These are phyloP conservation scores for Thuja plicata DNA, from an alignment of 83 land plant species.

Conservation along the genomic window DNA sequence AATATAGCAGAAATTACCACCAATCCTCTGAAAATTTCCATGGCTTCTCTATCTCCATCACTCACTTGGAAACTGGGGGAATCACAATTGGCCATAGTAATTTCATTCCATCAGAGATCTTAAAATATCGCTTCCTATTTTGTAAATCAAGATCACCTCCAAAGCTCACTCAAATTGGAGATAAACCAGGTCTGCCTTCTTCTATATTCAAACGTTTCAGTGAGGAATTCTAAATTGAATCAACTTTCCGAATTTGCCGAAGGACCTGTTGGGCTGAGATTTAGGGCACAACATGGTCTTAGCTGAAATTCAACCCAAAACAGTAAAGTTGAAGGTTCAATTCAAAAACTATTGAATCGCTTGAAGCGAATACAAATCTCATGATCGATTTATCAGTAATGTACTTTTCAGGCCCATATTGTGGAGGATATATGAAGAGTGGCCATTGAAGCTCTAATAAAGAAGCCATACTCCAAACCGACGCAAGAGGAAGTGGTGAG, in stretches of 20 bases:
- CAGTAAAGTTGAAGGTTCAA: not conserved
- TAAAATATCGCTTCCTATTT: not conserved
- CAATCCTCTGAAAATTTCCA: constrained; percentile 52
- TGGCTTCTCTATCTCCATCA: constrained; percentile 38
- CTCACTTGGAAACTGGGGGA: not conserved
- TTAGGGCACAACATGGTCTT: not conserved
- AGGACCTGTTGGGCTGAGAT: not conserved
- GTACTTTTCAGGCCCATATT: not conserved
- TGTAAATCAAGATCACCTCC: too few species aligned
- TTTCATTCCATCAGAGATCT: not conserved
- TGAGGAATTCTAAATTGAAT: not conserved
- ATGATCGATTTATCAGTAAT: not conserved
- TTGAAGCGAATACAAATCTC: not conserved
- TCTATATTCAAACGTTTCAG: not conserved
- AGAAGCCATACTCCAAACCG: too few species aligned
- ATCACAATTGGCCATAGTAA: not conserved
- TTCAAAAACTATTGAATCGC: not conserved
- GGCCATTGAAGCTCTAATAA: constrained; percentile 10
- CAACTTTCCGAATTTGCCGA: not conserved
- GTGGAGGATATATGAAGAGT: not conserved
- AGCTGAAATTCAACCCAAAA: not conserved
- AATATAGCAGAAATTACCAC: constrained; percentile 71
- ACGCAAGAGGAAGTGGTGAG: too few species aligned
- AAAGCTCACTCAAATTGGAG: not conserved
- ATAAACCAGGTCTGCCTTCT: not conserved